phyloP scores from a whole-genome alignment of 331 rosid species.

The Ulmus americana region DNA sequence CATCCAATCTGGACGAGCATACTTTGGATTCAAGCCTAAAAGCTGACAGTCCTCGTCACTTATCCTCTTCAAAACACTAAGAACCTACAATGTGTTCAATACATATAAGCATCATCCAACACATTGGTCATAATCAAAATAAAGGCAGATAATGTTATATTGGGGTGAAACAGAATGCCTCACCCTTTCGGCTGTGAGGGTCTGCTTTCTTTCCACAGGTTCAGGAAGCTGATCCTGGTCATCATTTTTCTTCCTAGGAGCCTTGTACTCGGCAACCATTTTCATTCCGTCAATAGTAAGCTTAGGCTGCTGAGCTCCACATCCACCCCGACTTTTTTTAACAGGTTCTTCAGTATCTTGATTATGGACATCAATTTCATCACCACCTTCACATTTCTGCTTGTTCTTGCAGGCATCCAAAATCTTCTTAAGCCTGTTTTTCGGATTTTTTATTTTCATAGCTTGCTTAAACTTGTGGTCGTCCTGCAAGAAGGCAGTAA shows the following conservation, averaged over 20 bases:
- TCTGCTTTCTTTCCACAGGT: constrained; percentile 94
- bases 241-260: constrained; percentile 82
- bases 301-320: constrained; percentile 99
- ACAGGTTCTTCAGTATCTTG: constrained; percentile 61
- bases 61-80: constrained; percentile 77
- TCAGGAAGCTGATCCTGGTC: constrained; percentile 97
- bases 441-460: constrained; percentile 70
- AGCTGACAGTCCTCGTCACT: constrained; percentile 85
- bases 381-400: constrained; percentile 94
- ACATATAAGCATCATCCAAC: not conserved
- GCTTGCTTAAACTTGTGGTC: constrained; percentile 95
- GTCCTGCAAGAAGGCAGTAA: constrained; percentile 38
- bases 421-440: constrained; percentile 65
- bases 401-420: constrained; percentile 89
- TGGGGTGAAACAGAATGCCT: constrained; percentile 2
- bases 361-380: constrained; percentile 67
- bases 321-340: constrained; percentile 84
- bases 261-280: constrained; percentile 80
- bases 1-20: constrained; percentile 99
- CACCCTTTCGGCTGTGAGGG: constrained; percentile 93
- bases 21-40: constrained; percentile 83
- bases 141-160: not conserved
- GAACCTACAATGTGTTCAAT: constrained; percentile 52
- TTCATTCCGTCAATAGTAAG: constrained; percentile 85
- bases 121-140: too few relatives aligned